Conservation (phyloP, 805 yeast species). For the Starmerella bombicola region DNA sequence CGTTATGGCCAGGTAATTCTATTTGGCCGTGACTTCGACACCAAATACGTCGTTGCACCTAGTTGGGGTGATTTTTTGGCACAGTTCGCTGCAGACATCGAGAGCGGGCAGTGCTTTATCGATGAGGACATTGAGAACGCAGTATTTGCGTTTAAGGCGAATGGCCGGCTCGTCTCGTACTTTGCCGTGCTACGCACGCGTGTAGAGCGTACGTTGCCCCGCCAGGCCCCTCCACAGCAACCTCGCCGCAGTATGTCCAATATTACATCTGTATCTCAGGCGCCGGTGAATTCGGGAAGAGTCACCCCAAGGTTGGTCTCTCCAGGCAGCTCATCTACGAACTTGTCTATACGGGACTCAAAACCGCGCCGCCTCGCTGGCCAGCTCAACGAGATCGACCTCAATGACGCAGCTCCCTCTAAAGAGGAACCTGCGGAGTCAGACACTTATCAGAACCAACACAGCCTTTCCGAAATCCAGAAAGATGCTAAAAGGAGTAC, state of each 20-base stretch:
- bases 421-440: not conserved
- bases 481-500: no score
- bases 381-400: conserved; percentile 15
- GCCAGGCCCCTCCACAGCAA: conserved; percentile 6
- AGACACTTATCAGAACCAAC: not conserved
- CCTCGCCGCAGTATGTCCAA: conserved; percentile 10
- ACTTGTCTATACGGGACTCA: conserved; percentile 6
- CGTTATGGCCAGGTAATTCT: conserved; percentile 82
- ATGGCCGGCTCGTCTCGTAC: conserved; percentile 60
- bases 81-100: conserved; percentile 75
- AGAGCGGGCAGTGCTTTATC: conserved; percentile 65
- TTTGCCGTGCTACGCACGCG: conserved; percentile 45
- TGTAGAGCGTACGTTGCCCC: conserved; percentile 25
- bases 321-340: conserved; percentile 14
- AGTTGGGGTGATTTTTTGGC: conserved; percentile 83
- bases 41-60: conserved; percentile 72
- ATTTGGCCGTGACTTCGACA: conserved; percentile 89
- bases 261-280: conserved; percentile 17
- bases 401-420: conserved; percentile 1
- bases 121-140: conserved; percentile 56
- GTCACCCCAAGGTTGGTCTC: conserved; percentile 19
- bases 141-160: conserved; percentile 36
- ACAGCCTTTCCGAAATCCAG: not conserved
- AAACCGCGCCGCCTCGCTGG: not conserved
- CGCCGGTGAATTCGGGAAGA: conserved; percentile 18